phyloP scores from a whole-genome alignment of 139 green algal species.

The Micromonas commoda region DNA sequence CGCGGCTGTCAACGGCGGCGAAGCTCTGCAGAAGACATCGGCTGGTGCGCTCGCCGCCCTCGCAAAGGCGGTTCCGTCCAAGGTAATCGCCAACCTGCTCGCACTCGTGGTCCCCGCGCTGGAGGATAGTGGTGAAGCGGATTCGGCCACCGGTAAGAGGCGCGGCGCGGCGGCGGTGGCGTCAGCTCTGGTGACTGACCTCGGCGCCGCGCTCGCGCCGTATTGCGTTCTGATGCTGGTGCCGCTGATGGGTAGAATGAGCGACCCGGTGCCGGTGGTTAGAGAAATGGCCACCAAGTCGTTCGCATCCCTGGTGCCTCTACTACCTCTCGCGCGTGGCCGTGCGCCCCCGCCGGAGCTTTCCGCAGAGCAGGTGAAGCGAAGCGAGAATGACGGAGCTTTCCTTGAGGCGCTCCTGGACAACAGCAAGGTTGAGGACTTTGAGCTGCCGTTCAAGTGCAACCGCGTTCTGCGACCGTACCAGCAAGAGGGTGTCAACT shows the following conservation, averaged over 20 bases:
- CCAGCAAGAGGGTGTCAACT: slow-evolving; percentile 93
- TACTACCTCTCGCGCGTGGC: slow-evolving; percentile 79
- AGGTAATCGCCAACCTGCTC: slow-evolving; percentile 37
- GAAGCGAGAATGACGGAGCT: slow-evolving; percentile 50
- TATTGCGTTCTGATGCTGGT: slow-evolving; percentile 76
- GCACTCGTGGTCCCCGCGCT: slow-evolving; percentile 36
- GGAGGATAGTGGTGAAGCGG: slow-evolving; percentile 20
- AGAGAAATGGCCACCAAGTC: slow-evolving; percentile 51
- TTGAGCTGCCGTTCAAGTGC: slow-evolving; percentile 58
- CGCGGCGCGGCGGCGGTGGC: slow-evolving; percentile 34
- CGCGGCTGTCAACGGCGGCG: slow-evolving; percentile 37
- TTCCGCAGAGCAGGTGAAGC: slow-evolving; percentile 42
- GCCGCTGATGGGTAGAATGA: slow-evolving; percentile 81
- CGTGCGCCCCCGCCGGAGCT: slow-evolving; percentile 53
- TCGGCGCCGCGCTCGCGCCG: slow-evolving; percentile 48
- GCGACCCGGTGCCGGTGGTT: slow-evolving; percentile 56
- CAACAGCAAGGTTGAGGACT: slow-evolving; percentile 63
- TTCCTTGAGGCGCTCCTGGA: slow-evolving; percentile 90
- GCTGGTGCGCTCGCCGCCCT: slow-evolving; percentile 39
- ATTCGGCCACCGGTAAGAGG: slow-evolving; percentile 19
- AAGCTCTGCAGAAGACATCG: slow-evolving; percentile 46
- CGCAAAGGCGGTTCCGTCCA: slow-evolving; percentile 13
- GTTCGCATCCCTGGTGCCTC: slow-evolving; percentile 74
- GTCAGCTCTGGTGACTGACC: slow-evolving; percentile 22
- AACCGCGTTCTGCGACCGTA: slow-evolving; percentile 57